Percentiles rank a stretch among this genome's conserved stretches.
phyloP scores from a whole-genome alignment of 31 red algal genomes.

The Odonthalia washingtoniensis region DNA sequence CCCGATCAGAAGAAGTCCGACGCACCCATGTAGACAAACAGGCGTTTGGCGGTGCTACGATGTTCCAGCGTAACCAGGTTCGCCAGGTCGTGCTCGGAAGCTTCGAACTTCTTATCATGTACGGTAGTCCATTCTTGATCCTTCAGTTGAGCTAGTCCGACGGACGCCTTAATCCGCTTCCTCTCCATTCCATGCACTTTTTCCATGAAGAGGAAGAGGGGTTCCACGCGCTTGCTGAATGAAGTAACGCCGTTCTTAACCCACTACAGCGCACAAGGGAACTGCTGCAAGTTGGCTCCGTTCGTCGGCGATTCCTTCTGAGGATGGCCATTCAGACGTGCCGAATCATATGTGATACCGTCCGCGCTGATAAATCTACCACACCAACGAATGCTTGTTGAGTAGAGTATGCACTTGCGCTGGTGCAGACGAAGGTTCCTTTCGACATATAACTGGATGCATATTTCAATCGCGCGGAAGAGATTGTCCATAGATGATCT shows the following conservation, averaged over 20 bases:
- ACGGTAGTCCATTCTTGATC: neutral
- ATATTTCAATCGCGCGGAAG: neutral
- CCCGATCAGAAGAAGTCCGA: conserved; percentile 11
- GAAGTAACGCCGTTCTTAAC: neutral
- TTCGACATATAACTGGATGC: neutral
- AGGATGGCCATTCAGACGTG: neutral
- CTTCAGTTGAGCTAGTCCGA: neutral
- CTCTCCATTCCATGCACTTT: neutral
- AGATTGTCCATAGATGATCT: neutral
- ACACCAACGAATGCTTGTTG: conserved; percentile 9
- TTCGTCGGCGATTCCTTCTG: neutral
- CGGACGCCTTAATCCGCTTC: neutral
- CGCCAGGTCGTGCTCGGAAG: neutral
- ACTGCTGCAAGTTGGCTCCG: conserved; percentile 10
- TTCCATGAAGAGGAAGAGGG: neutral
- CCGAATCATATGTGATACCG: neutral
- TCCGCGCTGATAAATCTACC: neutral
- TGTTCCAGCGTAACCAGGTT: neutral
- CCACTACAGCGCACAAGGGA: conserved; percentile 5
- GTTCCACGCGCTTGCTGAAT: neutral
- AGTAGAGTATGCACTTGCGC: conserved; percentile 1
- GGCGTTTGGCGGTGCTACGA: neutral
- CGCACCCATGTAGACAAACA: neutral
- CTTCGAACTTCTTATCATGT: neutral
- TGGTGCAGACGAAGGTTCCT: neutral